Percentiles rank a stretch among this genome's conserved stretches.
Conservation (phyloP, 345 rosid genomes). For the Microthlaspi erraticum region DNA sequence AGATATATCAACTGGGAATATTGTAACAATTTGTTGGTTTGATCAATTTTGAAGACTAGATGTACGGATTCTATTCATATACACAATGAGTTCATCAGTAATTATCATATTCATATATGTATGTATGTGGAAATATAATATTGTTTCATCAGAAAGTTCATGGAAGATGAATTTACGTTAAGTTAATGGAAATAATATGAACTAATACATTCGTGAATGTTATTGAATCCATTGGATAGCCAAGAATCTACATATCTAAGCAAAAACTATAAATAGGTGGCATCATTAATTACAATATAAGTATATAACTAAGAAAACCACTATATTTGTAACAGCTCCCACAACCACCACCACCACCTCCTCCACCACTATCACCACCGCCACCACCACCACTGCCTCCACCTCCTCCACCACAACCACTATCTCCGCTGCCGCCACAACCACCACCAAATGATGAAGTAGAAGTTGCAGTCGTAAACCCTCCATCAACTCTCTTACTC, state of each 20-base stretch:
- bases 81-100: neutral
- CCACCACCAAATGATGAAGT: neutral
- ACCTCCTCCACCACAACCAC: neutral
- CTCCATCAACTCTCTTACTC: conserved; percentile 11
- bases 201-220: neutral
- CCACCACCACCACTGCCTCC: neutral
- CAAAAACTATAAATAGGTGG: neutral
- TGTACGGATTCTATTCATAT: neutral
- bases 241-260: neutral
- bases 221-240: neutral
- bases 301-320: neutral
- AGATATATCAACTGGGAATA: neutral
- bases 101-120: neutral
- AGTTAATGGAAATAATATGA: no score
- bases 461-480: neutral
- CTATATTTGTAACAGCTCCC: neutral
- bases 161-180: neutral
- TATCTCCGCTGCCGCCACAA: neutral
- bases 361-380: neutral
- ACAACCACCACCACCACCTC: neutral
- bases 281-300: neutral
- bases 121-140: neutral
- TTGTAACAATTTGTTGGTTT: neutral
- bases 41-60: neutral
- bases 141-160: neutral